phyloP scores from a whole-genome alignment of 2,329 filamentous ascomycete species.

The Ophiostoma sp. region DNA sequence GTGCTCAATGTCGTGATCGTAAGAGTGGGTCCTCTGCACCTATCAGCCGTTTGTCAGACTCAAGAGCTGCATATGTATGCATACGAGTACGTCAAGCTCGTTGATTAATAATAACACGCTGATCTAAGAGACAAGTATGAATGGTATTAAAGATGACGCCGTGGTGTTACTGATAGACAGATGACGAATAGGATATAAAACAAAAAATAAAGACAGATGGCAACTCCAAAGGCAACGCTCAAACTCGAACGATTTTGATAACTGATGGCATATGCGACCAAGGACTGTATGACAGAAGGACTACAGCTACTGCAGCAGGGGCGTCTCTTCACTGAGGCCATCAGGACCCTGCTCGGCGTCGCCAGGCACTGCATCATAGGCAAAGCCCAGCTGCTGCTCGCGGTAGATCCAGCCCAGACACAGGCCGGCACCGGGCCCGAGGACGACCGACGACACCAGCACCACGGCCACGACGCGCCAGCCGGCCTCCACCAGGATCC shows the following conservation, averaged over 20 bases:
- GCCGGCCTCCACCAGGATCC: constrained; percentile 48
- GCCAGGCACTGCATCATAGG: constrained; percentile 2
- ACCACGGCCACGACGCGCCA: constrained; percentile 34
- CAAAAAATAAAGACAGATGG: background rate
- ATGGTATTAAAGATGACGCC: background rate
- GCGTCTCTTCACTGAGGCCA: constrained; percentile 29
- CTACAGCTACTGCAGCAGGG: constrained; percentile 28
- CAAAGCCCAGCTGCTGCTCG: constrained; percentile 28
- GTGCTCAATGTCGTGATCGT: constrained; percentile 11
- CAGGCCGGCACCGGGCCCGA: constrained; percentile 37
- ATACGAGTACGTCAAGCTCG: background rate
- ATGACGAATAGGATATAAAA: background rate
- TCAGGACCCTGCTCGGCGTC: background rate
- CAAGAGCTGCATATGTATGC: background rate
- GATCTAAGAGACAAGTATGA: background rate
- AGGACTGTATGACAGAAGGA: background rate
- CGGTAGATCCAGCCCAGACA: constrained; percentile 34
- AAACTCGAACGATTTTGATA: constrained; percentile 6
- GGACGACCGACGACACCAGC: constrained; percentile 29
- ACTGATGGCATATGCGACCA: background rate
- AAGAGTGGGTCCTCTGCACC: background rate
- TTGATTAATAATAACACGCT: too few relatives aligned
- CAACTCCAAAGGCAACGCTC: background rate
- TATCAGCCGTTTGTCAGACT: background rate
- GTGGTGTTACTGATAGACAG: background rate